These are phyloP conservation scores for Thinopyrum obtusiflorum DNA, from an alignment of 202 grass and related monocot genomes.

Conservation along the genomic window DNA sequence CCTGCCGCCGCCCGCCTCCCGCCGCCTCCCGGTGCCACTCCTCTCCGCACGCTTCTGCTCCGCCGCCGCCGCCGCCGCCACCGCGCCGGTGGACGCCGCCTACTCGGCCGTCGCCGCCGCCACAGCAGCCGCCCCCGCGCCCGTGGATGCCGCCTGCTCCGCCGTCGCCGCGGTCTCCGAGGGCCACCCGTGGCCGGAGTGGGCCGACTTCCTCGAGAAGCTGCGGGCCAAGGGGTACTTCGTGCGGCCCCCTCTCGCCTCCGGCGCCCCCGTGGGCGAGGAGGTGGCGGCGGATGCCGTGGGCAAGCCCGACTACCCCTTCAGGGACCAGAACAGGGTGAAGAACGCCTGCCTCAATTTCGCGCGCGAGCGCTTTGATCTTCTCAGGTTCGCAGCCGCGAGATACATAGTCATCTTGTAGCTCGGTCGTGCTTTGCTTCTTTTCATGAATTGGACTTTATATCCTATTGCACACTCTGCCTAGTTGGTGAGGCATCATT, in stretches of 20 bases:
- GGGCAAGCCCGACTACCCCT: neutral
- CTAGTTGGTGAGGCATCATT: neutral
- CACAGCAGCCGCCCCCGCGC: neutral
- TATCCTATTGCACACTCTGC: neutral
- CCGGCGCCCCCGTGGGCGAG: conserved; percentile 14
- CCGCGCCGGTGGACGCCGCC: neutral
- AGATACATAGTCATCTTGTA: neutral
- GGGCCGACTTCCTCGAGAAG: conserved; percentile 73
- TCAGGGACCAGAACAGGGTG: conserved; percentile 48
- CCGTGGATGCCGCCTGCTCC: conserved; percentile 5
- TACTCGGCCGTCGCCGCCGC: neutral
- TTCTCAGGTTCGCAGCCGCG: conserved; percentile 49
- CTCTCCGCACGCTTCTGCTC: conserved; percentile 49
- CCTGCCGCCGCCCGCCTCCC: conserved; percentile 21
- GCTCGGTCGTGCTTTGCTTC: neutral
- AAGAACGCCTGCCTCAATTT: conserved; percentile 97
- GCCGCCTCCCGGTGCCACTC: conserved; percentile 22
- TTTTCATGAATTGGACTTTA: neutral
- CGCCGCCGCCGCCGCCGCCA: conserved; percentile 11
- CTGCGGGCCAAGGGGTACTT: conserved; percentile 81
- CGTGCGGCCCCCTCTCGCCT: conserved; percentile 9
- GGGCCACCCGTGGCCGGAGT: conserved; percentile 84
- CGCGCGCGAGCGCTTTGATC: conserved; percentile 73
- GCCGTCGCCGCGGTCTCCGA: conserved; percentile 10
- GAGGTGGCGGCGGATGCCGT: neutral